Evolutionary conservation across 2,329 filamentous ascomycete genomes (phyloP), one percentile per base, ranked within the genome.

Genomic region (Botrytis cinerea): DNA sequence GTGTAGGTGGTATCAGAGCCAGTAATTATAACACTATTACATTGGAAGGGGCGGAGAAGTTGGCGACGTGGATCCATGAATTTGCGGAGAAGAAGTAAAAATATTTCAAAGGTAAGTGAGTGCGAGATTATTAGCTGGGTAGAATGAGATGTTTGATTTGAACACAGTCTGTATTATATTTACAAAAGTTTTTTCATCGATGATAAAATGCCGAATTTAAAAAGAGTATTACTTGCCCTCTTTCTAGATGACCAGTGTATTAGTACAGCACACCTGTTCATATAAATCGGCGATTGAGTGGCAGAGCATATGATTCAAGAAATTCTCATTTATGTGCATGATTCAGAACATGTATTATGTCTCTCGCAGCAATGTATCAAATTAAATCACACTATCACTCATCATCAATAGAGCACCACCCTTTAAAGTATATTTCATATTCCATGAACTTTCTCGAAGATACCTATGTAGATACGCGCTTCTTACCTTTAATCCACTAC

Each of bases 1-100:
- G 88, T 74, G 91, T 98, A 2, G 93, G 94, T 25, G 95, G 95
- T 43, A 95, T 98, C 75, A 89, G 95, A 22, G 92, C 91, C 32
- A 92, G 89, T 82, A 97, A 96, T 81, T 98, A 98, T 84, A 98
- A 97, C 83, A 92, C 93, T 2, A 91, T 98, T 60, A 83, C 92
- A 0, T 80, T 91, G 0, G 87, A 89, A 59, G 91, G 89, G 0
- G 91, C 89, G 0, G 85, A 92, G 82, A 91, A 91, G 82, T 85
- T 95, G 63, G 90, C 88, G 64, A 82, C 83, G 43, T 93, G 92
- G 75, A 86, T 94, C 70, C 79, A 83, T 18, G 80, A 82, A 0
- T 90, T 89, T 81, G 87, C 88, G 6, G 73, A 51, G n/a, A 28
- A 5, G n/a, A 68, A 68, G 66, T 68, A 4, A 57, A 20, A 51